phyloP scores from a whole-genome alignment of 352 stramenopile species.

The Globisporangium irregulare region DNA sequence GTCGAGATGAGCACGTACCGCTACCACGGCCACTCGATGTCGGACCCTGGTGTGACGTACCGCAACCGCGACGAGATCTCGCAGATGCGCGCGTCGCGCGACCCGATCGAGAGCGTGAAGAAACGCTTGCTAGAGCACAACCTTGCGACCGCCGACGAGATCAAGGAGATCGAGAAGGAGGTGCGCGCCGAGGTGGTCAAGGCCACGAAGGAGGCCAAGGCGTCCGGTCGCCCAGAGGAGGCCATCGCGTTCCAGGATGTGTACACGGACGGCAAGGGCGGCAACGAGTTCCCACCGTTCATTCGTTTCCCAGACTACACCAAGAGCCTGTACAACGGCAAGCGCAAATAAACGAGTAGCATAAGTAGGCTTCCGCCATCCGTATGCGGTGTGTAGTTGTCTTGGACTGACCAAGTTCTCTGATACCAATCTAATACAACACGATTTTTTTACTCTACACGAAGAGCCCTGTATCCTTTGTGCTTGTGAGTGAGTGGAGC shows the following conservation, averaged over 20 bases:
- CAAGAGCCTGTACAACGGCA: slow-evolving; percentile 93
- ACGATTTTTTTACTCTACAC: slow-evolving; percentile 10
- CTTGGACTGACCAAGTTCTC: not conserved
- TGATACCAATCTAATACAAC: slow-evolving; percentile 1
- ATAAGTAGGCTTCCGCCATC: not conserved
- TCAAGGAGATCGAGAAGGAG: slow-evolving; percentile 99
- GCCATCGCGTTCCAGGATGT: slow-evolving; percentile 81
- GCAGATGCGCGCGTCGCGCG: slow-evolving; percentile 96
- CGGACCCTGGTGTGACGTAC: slow-evolving; percentile 99
- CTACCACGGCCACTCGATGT: slow-evolving; percentile 99
- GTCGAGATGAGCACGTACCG: slow-evolving; percentile 99
- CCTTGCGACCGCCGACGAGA: slow-evolving; percentile 94
- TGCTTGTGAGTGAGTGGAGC: not conserved
- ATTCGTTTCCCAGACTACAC: slow-evolving; percentile 97
- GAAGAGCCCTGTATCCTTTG: not conserved
- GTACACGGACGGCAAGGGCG: slow-evolving; percentile 87
- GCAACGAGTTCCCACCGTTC: slow-evolving; percentile 92
- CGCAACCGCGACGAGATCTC: slow-evolving; percentile 99
- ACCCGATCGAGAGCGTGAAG: slow-evolving; percentile 99
- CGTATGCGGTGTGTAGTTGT: not conserved
- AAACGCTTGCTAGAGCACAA: slow-evolving; percentile 95
- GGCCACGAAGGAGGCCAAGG: slow-evolving; percentile 92
- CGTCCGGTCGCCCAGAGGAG: slow-evolving; percentile 44
- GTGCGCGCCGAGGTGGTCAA: slow-evolving; percentile 97
- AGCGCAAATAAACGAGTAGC: slow-evolving; percentile 29